These are phyloP conservation scores for Cryphonectria japonica DNA, from an alignment of 2,329 filamentous ascomycete genomes.

Conservation along the genomic window DNA sequence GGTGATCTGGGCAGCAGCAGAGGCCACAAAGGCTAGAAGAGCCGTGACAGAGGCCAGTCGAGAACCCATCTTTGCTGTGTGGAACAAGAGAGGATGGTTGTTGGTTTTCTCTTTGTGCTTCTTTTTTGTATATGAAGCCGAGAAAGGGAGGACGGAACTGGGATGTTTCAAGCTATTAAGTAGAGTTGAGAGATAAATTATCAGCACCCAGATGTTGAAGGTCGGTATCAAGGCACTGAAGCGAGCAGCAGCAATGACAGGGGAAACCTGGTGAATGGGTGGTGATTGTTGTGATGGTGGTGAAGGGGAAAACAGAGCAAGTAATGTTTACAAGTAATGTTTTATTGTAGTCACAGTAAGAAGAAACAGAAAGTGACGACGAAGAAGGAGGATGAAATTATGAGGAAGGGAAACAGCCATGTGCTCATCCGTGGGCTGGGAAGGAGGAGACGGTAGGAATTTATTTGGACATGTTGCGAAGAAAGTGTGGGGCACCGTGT, in stretches of 20 bases:
- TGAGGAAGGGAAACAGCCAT: background rate
- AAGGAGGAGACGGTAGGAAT: background rate
- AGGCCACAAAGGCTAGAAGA: constrained; percentile 52
- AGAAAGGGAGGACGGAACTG: background rate
- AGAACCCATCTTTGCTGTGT: constrained; percentile 45
- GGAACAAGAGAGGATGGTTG: background rate
- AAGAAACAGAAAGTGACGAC: background rate
- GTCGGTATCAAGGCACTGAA: background rate
- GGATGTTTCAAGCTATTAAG: background rate
- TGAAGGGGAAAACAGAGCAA: background rate
- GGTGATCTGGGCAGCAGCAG: constrained; percentile 60
- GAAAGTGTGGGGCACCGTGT: background rate
- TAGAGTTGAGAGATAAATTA: too few species aligned
- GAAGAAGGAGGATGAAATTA: background rate
- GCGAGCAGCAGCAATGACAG: background rate
- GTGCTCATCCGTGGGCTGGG: background rate
- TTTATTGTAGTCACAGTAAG: background rate
- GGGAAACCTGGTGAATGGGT: background rate
- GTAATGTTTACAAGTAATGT: background rate
- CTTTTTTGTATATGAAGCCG: background rate
- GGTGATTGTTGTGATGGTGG: background rate
- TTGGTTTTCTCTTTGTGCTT: background rate
- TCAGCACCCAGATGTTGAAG: background rate
- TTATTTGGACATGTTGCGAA: background rate
- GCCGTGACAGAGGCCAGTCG: constrained; percentile 51